phyloP scores from a whole-genome alignment of 2,329 filamentous ascomycete species.

The Calonectria pteridis region DNA sequence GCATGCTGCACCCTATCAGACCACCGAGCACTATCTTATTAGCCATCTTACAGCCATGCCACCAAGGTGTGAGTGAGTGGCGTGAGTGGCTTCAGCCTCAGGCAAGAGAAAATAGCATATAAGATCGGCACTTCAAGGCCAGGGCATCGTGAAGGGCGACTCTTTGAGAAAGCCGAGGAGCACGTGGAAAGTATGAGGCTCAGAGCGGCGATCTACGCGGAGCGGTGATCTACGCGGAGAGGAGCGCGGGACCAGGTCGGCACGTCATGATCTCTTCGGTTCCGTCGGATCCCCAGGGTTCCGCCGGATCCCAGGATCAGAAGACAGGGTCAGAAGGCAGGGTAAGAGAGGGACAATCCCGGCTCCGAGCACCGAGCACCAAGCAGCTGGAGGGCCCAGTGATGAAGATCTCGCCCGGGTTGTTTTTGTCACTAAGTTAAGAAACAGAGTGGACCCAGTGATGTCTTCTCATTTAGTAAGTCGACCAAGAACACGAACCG shows the following conservation, averaged over 20 bases:
- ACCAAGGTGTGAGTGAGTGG: slow-evolving; percentile 2
- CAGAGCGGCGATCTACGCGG: background rate
- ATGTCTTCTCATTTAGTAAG: slow-evolving; percentile 15
- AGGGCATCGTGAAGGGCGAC: slow-evolving; percentile 6
- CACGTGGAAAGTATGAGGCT: background rate
- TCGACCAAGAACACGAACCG: slow-evolving; percentile 34
- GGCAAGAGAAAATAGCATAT: slow-evolving; percentile 15
- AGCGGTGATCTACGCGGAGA: background rate
- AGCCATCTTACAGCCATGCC: slow-evolving; percentile 8
- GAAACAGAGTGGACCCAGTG: slow-evolving; percentile 29
- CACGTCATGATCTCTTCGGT: slow-evolving; percentile 10
- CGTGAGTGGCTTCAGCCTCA: slow-evolving; percentile 23
- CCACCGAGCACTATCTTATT: slow-evolving; percentile 12
- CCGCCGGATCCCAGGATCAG: background rate
- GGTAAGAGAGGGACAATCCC: background rate
- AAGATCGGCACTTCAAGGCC: slow-evolving; percentile 8
- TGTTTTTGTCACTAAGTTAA: slow-evolving; percentile 28
- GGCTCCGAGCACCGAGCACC: background rate
- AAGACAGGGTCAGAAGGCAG: background rate
- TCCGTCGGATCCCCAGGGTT: slow-evolving; percentile 6
- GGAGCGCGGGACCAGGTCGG: background rate
- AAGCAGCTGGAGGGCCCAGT: slow-evolving; percentile 7
- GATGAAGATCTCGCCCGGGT: slow-evolving; percentile 18
- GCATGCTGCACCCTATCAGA: slow-evolving; percentile 18
- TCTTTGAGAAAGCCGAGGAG: background rate